A percentile compares a stretch with the other conserved stretches of the same genome.
These are phyloP conservation scores for Trypanosoma conorhini DNA, from an alignment of 208 protist genomes.

Conservation along the genomic window DNA sequence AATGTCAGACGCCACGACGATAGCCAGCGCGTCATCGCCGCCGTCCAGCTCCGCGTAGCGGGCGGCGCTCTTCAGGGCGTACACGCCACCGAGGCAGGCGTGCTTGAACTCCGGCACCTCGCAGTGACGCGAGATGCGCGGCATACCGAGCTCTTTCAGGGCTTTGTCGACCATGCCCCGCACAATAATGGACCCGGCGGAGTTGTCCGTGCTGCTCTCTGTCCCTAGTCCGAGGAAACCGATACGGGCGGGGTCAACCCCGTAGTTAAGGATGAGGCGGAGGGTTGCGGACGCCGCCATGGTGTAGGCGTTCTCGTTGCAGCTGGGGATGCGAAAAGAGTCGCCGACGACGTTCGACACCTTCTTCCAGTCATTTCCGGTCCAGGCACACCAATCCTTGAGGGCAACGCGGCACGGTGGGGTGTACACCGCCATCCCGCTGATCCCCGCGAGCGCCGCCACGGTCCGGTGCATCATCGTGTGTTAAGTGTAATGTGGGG, in stretches of 20 bases:
- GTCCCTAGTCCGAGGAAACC: conserved; percentile 91
- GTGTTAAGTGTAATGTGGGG: not conserved
- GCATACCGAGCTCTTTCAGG: conserved; percentile 65
- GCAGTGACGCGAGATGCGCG: conserved; percentile 75
- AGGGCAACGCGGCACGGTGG: conserved; percentile 84
- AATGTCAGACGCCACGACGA: conserved; percentile 89
- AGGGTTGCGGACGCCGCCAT: conserved; percentile 91
- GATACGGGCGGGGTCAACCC: conserved; percentile 78
- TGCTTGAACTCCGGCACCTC: conserved; percentile 94
- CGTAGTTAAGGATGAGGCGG: conserved; percentile 85
- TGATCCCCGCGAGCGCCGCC: conserved; percentile 65
- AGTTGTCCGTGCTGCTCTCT: conserved; percentile 90
- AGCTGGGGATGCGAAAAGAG: conserved; percentile 83
- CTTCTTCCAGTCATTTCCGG: conserved; percentile 90
- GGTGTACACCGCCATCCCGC: conserved; percentile 84
- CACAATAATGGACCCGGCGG: conserved; percentile 89
- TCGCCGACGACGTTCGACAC: conserved; percentile 85
- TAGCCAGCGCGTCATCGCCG: conserved; percentile 61
- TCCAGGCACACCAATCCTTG: conserved; percentile 90
- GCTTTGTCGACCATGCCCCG: conserved; percentile 91
- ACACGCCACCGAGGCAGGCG: conserved; percentile 91
- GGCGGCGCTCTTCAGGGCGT: conserved; percentile 83
- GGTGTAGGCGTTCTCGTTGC: conserved; percentile 92
- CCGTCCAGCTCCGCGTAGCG: conserved; percentile 72
- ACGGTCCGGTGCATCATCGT: conserved; percentile 49